phyloP scores from a whole-genome alignment of 78 protist species.

The Andalucia godoyi region DNA sequence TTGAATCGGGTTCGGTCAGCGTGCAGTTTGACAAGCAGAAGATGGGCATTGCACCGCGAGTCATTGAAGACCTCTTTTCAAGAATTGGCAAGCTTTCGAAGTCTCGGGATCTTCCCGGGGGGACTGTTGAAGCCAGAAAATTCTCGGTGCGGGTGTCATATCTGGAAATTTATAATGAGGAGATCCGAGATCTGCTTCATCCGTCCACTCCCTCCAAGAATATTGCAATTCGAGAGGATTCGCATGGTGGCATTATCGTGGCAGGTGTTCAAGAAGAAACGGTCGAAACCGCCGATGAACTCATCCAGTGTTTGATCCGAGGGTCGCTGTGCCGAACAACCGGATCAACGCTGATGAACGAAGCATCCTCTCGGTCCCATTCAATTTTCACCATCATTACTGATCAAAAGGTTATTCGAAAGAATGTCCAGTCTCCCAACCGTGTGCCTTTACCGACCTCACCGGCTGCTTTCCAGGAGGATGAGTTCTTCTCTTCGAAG shows the following conservation, averaged over 20 bases:
- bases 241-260: conserved; percentile 2
- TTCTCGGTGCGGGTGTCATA: conserved; percentile 18
- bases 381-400: conserved; percentile 28
- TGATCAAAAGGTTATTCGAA: not conserved
- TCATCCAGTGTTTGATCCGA: conserved; percentile 33
- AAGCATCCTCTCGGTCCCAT: conserved; percentile 11
- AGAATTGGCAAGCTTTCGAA: not conserved
- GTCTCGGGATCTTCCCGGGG: not conserved
- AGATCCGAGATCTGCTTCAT: conserved; percentile 44
- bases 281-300: conserved; percentile 30
- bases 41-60: conserved; percentile 50
- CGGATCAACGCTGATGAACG: conserved; percentile 61
- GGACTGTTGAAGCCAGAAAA: conserved; percentile 20
- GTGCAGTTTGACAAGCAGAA: not conserved
- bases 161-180: conserved; percentile 30
- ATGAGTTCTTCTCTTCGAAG: conserved; percentile 11
- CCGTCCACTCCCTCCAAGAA: conserved; percentile 4
- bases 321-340: conserved; percentile 46
- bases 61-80: conserved; percentile 20
- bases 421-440: conserved; percentile 17
- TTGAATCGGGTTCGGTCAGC: too few relatives aligned
- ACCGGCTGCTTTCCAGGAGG: too few relatives aligned
- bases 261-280: conserved; percentile 27
- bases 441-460: conserved; percentile 20
- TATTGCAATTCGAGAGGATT: conserved; percentile 2